These are phyloP conservation scores for Backusella tarrabulga DNA, from an alignment of 192 early-diverging fungal genomes.

Conservation along the genomic window DNA sequence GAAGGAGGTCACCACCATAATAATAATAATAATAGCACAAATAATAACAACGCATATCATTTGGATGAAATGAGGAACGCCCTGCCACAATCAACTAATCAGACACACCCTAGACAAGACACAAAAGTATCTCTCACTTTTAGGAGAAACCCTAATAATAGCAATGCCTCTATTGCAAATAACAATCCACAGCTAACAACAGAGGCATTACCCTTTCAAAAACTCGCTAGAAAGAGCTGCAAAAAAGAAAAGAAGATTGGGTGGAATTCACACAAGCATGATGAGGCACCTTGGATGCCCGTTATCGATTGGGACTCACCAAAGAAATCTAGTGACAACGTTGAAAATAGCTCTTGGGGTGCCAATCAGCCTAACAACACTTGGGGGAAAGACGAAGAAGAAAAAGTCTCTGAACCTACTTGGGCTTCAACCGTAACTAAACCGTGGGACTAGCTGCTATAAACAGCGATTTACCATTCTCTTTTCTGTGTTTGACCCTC, in stretches of 20 bases:
- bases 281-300: conserved; percentile 26
- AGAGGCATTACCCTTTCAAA: conserved; percentile 6
- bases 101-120: neutral
- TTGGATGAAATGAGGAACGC: neutral
- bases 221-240: neutral
- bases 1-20: neutral
- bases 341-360: neutral
- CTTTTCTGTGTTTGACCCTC: neutral
- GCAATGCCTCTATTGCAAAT: neutral
- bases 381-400: neutral
- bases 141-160: conserved; percentile 1
- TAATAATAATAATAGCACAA: neutral
- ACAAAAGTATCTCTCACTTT: neutral
- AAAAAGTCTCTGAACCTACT: neutral
- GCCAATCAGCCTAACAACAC: neutral
- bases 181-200: too few relatives aligned
- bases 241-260: conserved; percentile 14
- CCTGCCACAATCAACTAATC: neutral
- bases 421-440: conserved; percentile 8
- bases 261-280: conserved; percentile 29
- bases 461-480: neutral
- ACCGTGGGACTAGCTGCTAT: neutral
- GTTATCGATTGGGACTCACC: conserved; percentile 19
- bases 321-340: neutral
- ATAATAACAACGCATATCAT: neutral